phyloP scores from a whole-genome alignment of 129 eudicot genomes.

The Flaveria trinervia region DNA sequence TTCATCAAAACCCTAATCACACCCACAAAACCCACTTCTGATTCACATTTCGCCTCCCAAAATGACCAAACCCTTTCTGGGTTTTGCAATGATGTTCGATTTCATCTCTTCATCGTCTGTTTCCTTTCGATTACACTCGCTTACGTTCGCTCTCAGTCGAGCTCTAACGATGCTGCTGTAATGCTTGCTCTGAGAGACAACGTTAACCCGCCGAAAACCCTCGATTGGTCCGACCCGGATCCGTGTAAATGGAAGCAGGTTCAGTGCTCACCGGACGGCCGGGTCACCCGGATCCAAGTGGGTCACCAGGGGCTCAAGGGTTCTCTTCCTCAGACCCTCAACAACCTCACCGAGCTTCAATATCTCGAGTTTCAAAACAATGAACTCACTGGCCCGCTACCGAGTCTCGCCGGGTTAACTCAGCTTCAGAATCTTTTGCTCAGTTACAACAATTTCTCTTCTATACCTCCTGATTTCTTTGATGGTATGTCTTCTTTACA shows the following conservation, averaged over 20 bases:
- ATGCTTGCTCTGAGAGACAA: conserved; percentile 48
- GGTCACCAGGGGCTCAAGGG: conserved; percentile 53
- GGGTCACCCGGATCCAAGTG: conserved; percentile 82
- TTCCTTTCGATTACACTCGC: not conserved
- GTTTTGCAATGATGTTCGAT: conserved; percentile 26
- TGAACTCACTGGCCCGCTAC: conserved; percentile 60
- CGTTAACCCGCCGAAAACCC: conserved; percentile 46
- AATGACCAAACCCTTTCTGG: conserved; percentile 46
- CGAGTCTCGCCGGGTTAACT: conserved; percentile 67
- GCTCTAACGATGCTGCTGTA: conserved; percentile 45
- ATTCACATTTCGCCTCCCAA: not conserved
- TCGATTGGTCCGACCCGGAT: conserved; percentile 62
- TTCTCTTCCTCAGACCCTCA: conserved; percentile 49
- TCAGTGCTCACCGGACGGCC: conserved; percentile 49
- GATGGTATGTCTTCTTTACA: conserved; percentile 69
- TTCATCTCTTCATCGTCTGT: not conserved
- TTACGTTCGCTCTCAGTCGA: conserved; percentile 37
- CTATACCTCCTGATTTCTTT: conserved; percentile 72
- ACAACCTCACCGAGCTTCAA: conserved; percentile 51
- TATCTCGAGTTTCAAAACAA: conserved; percentile 55
- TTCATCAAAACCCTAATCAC: conserved; percentile 29
- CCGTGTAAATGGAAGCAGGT: conserved; percentile 66
- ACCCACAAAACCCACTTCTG: not conserved
- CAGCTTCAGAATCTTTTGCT: conserved; percentile 54
- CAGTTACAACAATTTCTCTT: conserved; percentile 49